Evolutionary conservation across 208 protist genomes (phyloP).

Genomic region (Leishmania braziliensis): DNA sequence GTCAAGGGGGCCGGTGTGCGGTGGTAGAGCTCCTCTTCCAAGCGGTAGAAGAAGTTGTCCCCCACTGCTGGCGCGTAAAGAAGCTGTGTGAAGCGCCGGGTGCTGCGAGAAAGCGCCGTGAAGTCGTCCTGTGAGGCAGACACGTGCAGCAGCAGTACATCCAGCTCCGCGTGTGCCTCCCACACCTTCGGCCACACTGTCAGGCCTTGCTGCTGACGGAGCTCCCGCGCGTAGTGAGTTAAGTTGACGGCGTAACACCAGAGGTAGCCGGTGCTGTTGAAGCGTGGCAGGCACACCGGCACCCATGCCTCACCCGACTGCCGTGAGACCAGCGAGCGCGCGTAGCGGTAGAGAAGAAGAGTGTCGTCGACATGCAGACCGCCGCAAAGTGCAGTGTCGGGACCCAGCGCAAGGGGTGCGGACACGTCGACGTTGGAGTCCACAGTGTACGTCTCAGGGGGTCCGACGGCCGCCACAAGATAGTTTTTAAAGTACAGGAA

Average conservation of each 20-base stretch:
- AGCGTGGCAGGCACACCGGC: constrained; percentile 73
- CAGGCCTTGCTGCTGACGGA: constrained; percentile 14
- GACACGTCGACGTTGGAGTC: neutral
- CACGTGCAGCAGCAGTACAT: constrained; percentile 53
- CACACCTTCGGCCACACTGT: constrained; percentile 24
- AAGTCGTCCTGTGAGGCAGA: constrained; percentile 48
- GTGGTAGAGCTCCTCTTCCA: constrained; percentile 32
- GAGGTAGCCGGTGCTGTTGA: constrained; percentile 75
- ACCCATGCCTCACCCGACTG: constrained; percentile 74
- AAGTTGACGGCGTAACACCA: constrained; percentile 72
- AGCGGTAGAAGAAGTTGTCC: constrained; percentile 21
- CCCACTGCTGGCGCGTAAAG: constrained; percentile 24
- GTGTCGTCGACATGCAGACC: constrained; percentile 57
- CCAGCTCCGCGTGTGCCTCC: constrained; percentile 19
- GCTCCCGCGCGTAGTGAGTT: constrained; percentile 20
- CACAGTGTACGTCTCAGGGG: constrained; percentile 26
- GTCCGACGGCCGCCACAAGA: constrained; percentile 28
- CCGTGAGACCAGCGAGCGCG: constrained; percentile 39
- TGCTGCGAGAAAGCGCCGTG: constrained; percentile 19
- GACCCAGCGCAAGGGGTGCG: constrained; percentile 15
- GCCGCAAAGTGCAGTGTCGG: constrained; percentile 17
- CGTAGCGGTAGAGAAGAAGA: constrained; percentile 66
- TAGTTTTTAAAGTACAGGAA: constrained; percentile 23
- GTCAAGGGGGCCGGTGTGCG: constrained; percentile 22
- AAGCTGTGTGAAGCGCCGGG: constrained; percentile 15